Evolutionary conservation across 805 yeast genomes (phyloP).

Genomic region (Yarrowia sp.): DNA sequence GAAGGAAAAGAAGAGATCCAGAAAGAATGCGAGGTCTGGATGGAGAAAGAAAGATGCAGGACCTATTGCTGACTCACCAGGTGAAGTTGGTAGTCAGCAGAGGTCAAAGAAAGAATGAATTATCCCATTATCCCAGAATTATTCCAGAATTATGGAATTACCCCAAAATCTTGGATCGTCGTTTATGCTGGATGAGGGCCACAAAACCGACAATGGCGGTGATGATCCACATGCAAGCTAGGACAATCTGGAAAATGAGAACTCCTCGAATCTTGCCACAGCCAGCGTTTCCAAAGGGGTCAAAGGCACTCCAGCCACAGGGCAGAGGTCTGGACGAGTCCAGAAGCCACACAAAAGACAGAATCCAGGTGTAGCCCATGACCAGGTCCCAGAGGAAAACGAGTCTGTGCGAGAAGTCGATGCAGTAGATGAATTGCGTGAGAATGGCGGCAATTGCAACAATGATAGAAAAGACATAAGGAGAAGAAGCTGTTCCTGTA

Average conservation of each 20-base stretch:
- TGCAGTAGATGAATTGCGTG: constrained; percentile 35
- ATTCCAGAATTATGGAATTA: no score
- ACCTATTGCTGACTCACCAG: no score
- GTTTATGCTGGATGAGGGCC: constrained; percentile 25
- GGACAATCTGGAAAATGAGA: constrained; percentile 32
- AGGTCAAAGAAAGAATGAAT: no score
- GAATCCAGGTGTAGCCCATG: constrained; percentile 32
- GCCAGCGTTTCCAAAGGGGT: constrained; percentile 33
- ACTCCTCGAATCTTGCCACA: constrained; percentile 35
- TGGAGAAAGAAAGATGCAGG: background rate
- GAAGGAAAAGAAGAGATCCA: background rate
- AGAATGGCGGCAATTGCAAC: constrained; percentile 31
- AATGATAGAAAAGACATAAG: constrained; percentile 33
- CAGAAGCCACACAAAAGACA: constrained; percentile 29
- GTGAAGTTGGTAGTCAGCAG: no score
- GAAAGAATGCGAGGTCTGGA: background rate
- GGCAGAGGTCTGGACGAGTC: constrained; percentile 28
- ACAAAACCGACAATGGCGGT: constrained; percentile 32
- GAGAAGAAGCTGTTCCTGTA: constrained; percentile 31
- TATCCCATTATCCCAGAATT: no score
- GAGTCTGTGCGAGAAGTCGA: constrained; percentile 30
- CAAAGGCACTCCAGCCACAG: constrained; percentile 33
- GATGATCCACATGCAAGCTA: constrained; percentile 33
- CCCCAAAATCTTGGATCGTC: background rate
- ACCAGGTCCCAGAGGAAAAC: constrained; percentile 34